Evolutionary conservation across 495 filamentous ascomycete genomes (phyloP), one percentile per base, ranked within the genome.

Genomic region (Oleoguttula mirabilis): DNA sequence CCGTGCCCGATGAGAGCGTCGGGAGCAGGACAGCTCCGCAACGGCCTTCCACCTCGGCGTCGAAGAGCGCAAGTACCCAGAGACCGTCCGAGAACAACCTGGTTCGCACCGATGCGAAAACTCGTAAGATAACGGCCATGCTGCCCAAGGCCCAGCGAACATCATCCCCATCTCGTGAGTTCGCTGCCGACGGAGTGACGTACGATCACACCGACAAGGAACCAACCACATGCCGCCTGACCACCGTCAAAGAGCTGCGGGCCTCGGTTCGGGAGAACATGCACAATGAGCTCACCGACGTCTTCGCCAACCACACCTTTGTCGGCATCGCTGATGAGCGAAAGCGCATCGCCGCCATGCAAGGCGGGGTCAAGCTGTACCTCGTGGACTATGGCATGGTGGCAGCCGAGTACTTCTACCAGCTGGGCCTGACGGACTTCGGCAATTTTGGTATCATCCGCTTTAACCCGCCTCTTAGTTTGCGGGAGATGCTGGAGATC

Each of bases 61-160:
- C 36, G 53, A 64, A 42, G 58, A 66, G n/a, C 33, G 36, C 28
- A 16, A 7, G 12, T 6, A 45, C 48, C 4, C 66, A 67, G 45
- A 83, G 77, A 50, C 73, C 81, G 11, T 81, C 90, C 53, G 88
- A 95, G 46, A 87, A 86, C 60, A 88, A 81, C 40, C 76, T 96
- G 17, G 76, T 96, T 25, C 80, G 92, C 11, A 95, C 88, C 11
- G 92, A 99, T 59, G 76, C 88, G 6, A 84, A 80, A 42, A 62
- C 83, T 40, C 82, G 88, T 40, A 99, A 96, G 59, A 96, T 99
- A 48, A 99, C 92, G 2, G 83, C 84, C 35, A 94, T 99, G 87
- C 69, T 99, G 11, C 61, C 76, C 8, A 68, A 76, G 8, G 66
- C 61, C 2, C 51, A 49, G 15, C 44, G 47, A 34, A 42, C 44